Base-by-base conservation (phyloP, 2,329 filamentous ascomycete species). In the Fusarium begoniae region DNA sequence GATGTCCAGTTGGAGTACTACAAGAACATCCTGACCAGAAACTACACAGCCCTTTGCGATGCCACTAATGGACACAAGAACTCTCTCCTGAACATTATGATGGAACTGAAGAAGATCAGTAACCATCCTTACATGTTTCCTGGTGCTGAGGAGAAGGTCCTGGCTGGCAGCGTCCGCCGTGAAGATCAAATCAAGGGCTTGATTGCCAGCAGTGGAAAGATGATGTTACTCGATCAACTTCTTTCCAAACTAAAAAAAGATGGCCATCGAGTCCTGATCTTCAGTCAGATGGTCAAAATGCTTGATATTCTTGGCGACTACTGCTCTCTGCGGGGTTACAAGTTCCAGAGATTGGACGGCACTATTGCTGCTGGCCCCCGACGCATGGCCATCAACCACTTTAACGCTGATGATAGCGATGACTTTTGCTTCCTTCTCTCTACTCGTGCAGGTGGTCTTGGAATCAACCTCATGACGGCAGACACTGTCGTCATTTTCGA, bases 231-330 rank as follows among this genome's bases (percentile, higher is more conserved):
- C 13, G 96, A 99, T 78, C 94, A 95, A 80, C 90, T 99, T n/a
- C 88, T 99, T 17, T 93, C 93, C 11, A 99, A 99, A 83, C 85
- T 99, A 75, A 98, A 93, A 82, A 94, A 92, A 76, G 96, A 99
- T 79, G 94, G 94, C 54, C 96, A 99, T 83, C 94, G 96, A 62
- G 97, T 99, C 18, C 85, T 99, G 72, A 98, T 99, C 74, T 99
- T 99, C 86, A 98, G 96, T 81, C 96, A 99, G 81, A 99, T 99
- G 96, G 97, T 99, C 41, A 97, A 94, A 81, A 98, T 99, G 93
- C 89, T 99, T 28, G 95, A 99, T 79, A 96, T 99, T 60, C 88
- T 99, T 4, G 94, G 94, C 51, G 96, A 99, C 79, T 99, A 99
- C 80, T 90, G 98, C 74, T 93, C 94, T 58, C 89, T 96, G 60